Evolutionary conservation across 2,329 filamentous ascomycete species (phyloP).

Genomic region (Periconia digitata): DNA sequence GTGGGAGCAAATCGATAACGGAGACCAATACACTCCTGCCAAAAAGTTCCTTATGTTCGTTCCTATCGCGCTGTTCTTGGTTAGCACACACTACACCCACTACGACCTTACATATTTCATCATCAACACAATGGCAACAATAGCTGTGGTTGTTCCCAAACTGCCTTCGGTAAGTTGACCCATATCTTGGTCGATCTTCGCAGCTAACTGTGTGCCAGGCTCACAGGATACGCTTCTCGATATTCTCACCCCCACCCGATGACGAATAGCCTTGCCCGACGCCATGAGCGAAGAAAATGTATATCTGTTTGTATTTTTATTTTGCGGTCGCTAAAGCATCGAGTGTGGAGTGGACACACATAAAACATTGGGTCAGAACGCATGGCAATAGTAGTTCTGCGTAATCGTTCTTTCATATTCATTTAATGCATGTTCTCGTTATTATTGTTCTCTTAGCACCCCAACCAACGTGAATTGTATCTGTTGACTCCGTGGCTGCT

Average conservation of each 20-base stretch:
- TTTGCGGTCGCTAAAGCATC: conserved; percentile 22
- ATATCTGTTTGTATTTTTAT: conserved; percentile 41
- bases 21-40: conserved; percentile 95
- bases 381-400: conserved; percentile 7
- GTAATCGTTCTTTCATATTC: neutral
- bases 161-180: conserved; percentile 77
- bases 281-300: conserved; percentile 26
- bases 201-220: conserved; percentile 26
- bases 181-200: neutral
- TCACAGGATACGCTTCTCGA: conserved; percentile 43
- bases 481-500: neutral
- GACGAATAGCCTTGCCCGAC: conserved; percentile 25
- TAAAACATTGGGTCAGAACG: conserved; percentile 11
- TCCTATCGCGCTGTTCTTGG: conserved; percentile 88
- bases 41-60: conserved; percentile 98
- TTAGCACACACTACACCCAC: conserved; percentile 98
- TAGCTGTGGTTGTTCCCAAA: conserved; percentile 95
- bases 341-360: conserved; percentile 20
- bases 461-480: neutral
- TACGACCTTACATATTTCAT: conserved; percentile 97
- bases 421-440: neutral
- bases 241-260: conserved; percentile 44
- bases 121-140: conserved; percentile 91
- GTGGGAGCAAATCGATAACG: conserved; percentile 99
- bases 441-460: neutral